These are phyloP conservation scores for Podospora pseudopauciseta DNA, from an alignment of 495 filamentous ascomycete genomes.

Conservation along the genomic window DNA sequence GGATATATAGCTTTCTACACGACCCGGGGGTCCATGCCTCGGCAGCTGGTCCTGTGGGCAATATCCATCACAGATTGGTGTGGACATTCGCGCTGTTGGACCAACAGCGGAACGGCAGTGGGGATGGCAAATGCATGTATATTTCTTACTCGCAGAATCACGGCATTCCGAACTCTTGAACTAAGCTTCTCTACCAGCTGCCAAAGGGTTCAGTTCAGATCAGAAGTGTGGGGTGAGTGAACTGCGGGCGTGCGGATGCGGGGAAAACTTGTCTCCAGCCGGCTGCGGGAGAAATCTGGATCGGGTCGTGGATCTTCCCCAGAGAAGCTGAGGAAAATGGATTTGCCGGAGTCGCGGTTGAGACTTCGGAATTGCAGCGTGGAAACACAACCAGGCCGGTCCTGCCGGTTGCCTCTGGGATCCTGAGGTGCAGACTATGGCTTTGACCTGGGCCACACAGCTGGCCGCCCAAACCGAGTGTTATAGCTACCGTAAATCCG, in stretches of 20 bases:
- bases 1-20: not conserved
- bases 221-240: constrained; percentile 20
- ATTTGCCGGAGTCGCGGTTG: constrained; percentile 23
- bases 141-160: not conserved
- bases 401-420: not conserved
- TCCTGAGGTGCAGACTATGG: not conserved
- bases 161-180: not conserved
- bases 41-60: constrained; percentile 14
- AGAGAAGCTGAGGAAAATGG: constrained; percentile 24
- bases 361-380: not conserved
- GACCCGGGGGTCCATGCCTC: constrained; percentile 12
- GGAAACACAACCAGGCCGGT: not conserved
- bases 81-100: constrained; percentile 4
- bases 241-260: not conserved
- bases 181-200: constrained; percentile 1
- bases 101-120: not conserved
- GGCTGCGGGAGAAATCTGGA: constrained; percentile 13
- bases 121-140: constrained; percentile 10
- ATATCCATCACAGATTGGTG: constrained; percentile 10
- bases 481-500: not conserved
- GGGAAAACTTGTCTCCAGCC: constrained; percentile 10
- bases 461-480: not conserved
- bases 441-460: not conserved
- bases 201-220: not conserved
- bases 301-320: constrained; percentile 9